Base-by-base conservation (phyloP, 1,284 basidiomycete genomes). In the Pholiota adiposa region DNA sequence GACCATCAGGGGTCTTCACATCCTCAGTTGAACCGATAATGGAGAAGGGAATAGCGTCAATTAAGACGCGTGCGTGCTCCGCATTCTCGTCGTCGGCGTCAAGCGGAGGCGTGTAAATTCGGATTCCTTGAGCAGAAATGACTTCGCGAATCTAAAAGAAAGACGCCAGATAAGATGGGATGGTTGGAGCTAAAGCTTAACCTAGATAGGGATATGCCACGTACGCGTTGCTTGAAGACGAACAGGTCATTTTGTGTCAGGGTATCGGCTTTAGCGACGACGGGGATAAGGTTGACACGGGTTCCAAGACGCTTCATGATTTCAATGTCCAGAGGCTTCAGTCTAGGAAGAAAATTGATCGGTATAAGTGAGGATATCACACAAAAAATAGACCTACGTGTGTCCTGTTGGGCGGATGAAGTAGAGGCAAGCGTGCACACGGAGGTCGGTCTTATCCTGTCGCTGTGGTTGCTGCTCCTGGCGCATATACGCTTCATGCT, bases 401-500 rank as follows among this genome's bases (percentile, higher is more conserved):
- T 97, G 95, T 33, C 97, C 97, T 0, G 96, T 97, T 4, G 97
- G 92, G 57, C 96, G 83, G 75, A 99, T 94, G 76, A 99, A 99
- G 82, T 97, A 99, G 66, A 99, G 77, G 77, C 97, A 99, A 1
- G 96, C 96, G 73, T 99, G 97, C 8, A 99, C 96, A 53, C 97
- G 83, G 67, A 98, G 81, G 80, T 99, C 97, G 49, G 91, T 93
- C 84, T 98, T 98, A 69, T 97, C 93, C 62, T 79, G 82, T 61
- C 97, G 85, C 78, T 94, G 88, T 9, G 97, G 97, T 77, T 99
- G 97, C 79, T 99, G 97, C 79, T 99, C 97, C 79, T 99, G 97
- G 60, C 97, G 88, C 97, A 99, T 98, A 79, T 97, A 99, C 31
- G 93, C 91, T 78, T 99, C 97, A 75, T 99, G 97, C 81, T 99